These are phyloP conservation scores for Zygnema cylindricum DNA, from an alignment of 139 green algal genomes.

Conservation along the genomic window DNA sequence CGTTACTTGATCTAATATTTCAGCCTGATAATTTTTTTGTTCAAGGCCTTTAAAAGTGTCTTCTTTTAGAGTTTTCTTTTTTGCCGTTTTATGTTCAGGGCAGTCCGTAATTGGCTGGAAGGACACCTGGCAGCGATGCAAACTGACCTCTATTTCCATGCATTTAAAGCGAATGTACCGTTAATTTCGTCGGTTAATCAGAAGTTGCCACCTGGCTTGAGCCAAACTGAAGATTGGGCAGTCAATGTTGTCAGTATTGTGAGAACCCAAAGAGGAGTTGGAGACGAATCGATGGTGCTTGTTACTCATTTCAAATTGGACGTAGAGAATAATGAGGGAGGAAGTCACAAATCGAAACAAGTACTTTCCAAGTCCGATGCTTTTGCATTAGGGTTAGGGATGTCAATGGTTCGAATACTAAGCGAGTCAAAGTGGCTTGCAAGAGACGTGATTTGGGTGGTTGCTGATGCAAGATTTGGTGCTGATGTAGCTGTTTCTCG, in stretches of 20 bases:
- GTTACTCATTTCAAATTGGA: constrained; percentile 24
- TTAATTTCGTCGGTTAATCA: neutral
- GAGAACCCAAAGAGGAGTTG: constrained; percentile 11
- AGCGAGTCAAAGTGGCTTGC: constrained; percentile 24
- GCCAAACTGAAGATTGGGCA: neutral
- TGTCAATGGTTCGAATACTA: constrained; percentile 18
- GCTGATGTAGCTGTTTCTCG: neutral
- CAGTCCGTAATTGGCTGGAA: constrained; percentile 4
- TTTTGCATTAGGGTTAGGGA: neutral
- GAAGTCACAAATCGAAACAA: neutral
- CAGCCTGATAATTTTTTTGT: neutral
- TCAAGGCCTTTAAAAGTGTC: neutral
- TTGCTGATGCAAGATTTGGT: constrained; percentile 25
- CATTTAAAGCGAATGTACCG: too few relatives aligned
- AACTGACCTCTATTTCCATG: constrained; percentile 28
- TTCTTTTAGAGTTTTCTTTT: neutral
- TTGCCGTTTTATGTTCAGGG: constrained; percentile 4
- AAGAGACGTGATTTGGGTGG: constrained; percentile 26
- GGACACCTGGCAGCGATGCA: constrained; percentile 23
- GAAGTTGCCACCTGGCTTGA: too few relatives aligned
- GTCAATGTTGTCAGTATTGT: constrained; percentile 23
- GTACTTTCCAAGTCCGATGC: constrained; percentile 22
- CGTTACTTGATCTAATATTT: too few relatives aligned
- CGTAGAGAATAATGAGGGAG: neutral
- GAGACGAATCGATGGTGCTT: constrained; percentile 41